Base-by-base conservation (phyloP, 176 grass and related monocot species). In the Alopecurus myosuroides region DNA sequence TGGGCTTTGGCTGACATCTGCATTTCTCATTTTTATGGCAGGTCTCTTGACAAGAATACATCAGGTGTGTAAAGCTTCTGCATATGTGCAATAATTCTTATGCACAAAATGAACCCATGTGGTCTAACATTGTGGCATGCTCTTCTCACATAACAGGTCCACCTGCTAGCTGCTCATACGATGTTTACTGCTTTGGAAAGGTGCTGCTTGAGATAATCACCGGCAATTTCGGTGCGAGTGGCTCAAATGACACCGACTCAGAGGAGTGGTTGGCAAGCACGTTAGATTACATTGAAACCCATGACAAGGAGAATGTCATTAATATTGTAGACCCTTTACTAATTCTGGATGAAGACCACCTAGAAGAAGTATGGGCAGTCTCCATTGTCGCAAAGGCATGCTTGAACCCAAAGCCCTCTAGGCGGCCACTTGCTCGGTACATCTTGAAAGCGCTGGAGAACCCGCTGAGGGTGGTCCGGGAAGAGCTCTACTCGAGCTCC, bases 351-450 rank as follows among this genome's bases (percentile, higher is more conserved):
- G 96, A 98, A 25, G 96, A 98, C 49, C 96, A 95, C 71, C 80
- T 98, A 56, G 91, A 95, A 80, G 96, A 98, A 87, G 89, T 98
- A 14, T 95, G 96, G 96, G 91, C 96, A 36, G 84, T 95, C 60
- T 90, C 93, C 7, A 90, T 98, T 13, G 64, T 95, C 1, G 93
- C 96, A 1, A 98, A 98, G 74, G 85, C 93, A 48, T 98, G 96
- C 83, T 56, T 98, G 70, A 92, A 98, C 33, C 58, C 89, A 61
- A 95, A 86, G 48, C 88, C 93, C 6, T 88, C 89, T 13, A 92
- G 82, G 52, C 88, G 96, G 12, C 96, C 96, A 30, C 70, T 88
- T 3, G 93, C 96, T 50, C 77, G 93, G 44, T 86, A 98, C 39
- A 76, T 94, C 68, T 76, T 95, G 83, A 95, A 88, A 86, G 96